Conservation (phyloP, 208 protist species). For the Wallacemonas collosoma region DNA sequence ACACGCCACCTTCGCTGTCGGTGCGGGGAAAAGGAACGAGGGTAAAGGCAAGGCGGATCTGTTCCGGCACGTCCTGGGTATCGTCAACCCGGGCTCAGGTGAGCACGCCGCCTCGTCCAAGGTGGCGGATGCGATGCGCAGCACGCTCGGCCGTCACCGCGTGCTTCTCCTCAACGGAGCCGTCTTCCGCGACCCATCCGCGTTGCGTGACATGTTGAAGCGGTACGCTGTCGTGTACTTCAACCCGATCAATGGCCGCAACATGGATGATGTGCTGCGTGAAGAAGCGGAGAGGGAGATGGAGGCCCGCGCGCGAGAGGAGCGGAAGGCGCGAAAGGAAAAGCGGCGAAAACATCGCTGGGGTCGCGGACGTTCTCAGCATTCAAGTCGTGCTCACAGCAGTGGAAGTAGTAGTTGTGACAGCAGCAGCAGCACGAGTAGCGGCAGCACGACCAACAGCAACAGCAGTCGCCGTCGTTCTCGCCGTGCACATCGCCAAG, state of each 20-base stretch:
- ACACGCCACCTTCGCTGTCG: not conserved
- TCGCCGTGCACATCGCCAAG: not conserved
- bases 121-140: constrained; percentile 40
- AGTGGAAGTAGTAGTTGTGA: not conserved
- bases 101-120: constrained; percentile 35
- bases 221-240: constrained; percentile 52
- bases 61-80: constrained; percentile 53
- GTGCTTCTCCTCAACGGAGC: constrained; percentile 49
- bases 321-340: not conserved
- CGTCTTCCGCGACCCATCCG: constrained; percentile 52
- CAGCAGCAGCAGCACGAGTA: not conserved
- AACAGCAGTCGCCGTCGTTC: not conserved
- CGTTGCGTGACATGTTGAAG: constrained; percentile 57
- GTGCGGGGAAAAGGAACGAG: not conserved
- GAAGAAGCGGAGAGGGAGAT: not conserved
- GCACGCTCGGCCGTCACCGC: constrained; percentile 49
- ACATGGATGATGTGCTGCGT: constrained; percentile 16
- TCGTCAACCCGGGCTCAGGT: constrained; percentile 77
- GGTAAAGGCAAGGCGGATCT: not conserved
- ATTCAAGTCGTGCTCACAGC: not conserved
- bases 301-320: not conserved
- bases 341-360: constrained; percentile 13
- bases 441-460: not conserved
- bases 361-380: not conserved
- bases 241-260: constrained; percentile 13